These are phyloP conservation scores for Trichoderma harzianum DNA, from an alignment of 2,329 filamentous ascomycete species.

Conservation along the genomic window DNA sequence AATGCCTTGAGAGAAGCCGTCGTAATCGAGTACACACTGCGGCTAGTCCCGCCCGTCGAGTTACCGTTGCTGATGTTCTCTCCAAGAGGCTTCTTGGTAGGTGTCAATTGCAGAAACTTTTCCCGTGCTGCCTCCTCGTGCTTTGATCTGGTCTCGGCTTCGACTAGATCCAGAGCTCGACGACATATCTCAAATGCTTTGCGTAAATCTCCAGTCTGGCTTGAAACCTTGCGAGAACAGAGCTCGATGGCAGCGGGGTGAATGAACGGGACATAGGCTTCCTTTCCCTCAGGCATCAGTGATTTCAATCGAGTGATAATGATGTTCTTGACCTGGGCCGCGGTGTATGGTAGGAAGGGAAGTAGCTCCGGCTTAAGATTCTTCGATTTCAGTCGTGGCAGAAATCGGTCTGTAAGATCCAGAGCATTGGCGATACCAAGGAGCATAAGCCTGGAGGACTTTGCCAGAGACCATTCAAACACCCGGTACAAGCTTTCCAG, in stretches of 20 bases:
- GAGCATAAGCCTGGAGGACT: slow-evolving; percentile 73
- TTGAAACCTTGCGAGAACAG: slow-evolving; percentile 90
- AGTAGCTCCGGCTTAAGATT: slow-evolving; percentile 87
- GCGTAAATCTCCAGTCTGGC: slow-evolving; percentile 88
- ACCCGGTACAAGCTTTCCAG: slow-evolving; percentile 85
- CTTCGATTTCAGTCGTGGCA: slow-evolving; percentile 87
- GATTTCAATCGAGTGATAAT: slow-evolving; percentile 79
- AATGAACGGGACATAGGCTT: slow-evolving; percentile 76
- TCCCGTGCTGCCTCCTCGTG: slow-evolving; percentile 62
- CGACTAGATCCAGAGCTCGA: slow-evolving; percentile 82
- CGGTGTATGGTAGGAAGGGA: slow-evolving; percentile 89
- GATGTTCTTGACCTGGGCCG: slow-evolving; percentile 80
- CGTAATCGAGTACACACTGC: slow-evolving; percentile 47
- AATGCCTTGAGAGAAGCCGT: slow-evolving; percentile 56
- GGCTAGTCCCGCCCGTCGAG: slow-evolving; percentile 34
- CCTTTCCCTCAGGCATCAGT: slow-evolving; percentile 57
- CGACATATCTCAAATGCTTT: slow-evolving; percentile 95
- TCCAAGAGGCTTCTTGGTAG: slow-evolving; percentile 71
- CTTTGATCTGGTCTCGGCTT: slow-evolving; percentile 75
- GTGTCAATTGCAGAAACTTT: slow-evolving; percentile 56
- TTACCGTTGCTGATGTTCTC: slow-evolving; percentile 80
- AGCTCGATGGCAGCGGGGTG: slow-evolving; percentile 92
- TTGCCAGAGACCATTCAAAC: slow-evolving; percentile 93
- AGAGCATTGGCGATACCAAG: slow-evolving; percentile 95
- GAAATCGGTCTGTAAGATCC: slow-evolving; percentile 90